phyloP scores from a whole-genome alignment of 352 stramenopile genomes.

The Discostella stelligera region DNA sequence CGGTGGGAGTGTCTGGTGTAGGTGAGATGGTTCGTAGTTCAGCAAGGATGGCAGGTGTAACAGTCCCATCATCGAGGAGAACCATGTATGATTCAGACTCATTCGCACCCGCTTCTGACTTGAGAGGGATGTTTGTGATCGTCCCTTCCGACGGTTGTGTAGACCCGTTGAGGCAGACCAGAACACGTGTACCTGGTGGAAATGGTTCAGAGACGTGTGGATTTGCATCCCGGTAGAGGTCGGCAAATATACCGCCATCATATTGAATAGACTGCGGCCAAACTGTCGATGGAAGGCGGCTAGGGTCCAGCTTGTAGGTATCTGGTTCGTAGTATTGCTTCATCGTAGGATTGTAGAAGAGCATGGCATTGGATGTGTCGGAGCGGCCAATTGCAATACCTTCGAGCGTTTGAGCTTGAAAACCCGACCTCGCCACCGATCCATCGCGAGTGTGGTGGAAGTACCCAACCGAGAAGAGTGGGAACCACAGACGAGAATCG shows the following conservation, averaged over 20 bases:
- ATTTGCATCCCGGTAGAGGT: neutral
- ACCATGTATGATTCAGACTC: too few relatives aligned
- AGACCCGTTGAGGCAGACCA: too few relatives aligned
- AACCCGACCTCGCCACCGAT: too few relatives aligned
- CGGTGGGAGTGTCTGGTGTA: neutral
- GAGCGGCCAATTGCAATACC: slow-evolving; percentile 32
- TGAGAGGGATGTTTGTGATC: slow-evolving; percentile 14
- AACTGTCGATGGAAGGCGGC: too few relatives aligned
- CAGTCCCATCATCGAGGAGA: neutral
- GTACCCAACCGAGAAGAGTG: too few relatives aligned
- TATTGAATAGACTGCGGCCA: slow-evolving; percentile 22
- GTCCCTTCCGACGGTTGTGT: too few relatives aligned
- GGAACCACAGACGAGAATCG: too few relatives aligned
- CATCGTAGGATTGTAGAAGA: too few relatives aligned
- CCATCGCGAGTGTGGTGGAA: too few relatives aligned
- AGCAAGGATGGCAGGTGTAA: neutral
- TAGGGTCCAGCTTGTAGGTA: slow-evolving; percentile 20
- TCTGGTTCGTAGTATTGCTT: slow-evolving; percentile 27
- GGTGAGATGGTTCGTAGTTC: neutral
- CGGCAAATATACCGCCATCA: slow-evolving; percentile 28
- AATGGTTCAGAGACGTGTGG: slow-evolving; percentile 1
- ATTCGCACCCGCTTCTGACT: too few relatives aligned
- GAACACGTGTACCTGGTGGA: slow-evolving; percentile 20
- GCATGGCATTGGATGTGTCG: too few relatives aligned
- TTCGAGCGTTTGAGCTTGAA: slow-evolving; percentile 24